Evolutionary conservation across 805 yeast species (phyloP).

Genomic region (Saturnispora sanitii): DNA sequence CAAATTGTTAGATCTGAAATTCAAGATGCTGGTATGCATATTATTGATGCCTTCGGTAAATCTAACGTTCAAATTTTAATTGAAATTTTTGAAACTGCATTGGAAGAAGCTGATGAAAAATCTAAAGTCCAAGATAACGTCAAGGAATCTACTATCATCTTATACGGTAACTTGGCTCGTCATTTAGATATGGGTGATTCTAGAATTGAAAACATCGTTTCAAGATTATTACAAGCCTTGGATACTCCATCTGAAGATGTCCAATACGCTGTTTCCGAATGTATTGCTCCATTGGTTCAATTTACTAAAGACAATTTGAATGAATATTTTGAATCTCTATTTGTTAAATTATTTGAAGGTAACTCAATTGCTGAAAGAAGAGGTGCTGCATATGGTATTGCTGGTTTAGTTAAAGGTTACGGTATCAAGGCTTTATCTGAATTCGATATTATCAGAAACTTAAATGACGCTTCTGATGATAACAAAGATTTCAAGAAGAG

Average conservation of each 20-base stretch:
- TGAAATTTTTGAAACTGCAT: conserved; percentile 67
- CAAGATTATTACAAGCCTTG: conserved; percentile 61
- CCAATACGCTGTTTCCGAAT: conserved; percentile 77
- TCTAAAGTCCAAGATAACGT: conserved; percentile 47
- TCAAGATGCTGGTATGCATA: conserved; percentile 78
- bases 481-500: conserved; percentile 63
- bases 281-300: conserved; percentile 74
- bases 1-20: conserved; percentile 67
- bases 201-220: conserved; percentile 56
- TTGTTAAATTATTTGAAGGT: conserved; percentile 50
- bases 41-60: conserved; percentile 59
- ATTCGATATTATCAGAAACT: conserved; percentile 62
- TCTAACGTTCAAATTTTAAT: conserved; percentile 60
- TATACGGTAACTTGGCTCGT: conserved; percentile 86
- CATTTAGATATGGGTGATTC: conserved; percentile 62
- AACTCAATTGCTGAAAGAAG: conserved; percentile 47
- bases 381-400: conserved; percentile 94
- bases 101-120: conserved; percentile 40
- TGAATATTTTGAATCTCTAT: conserved; percentile 45
- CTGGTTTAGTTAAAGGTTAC: conserved; percentile 85
- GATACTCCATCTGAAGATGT: conserved; percentile 86
- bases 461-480: conserved; percentile 81
- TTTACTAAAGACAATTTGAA: conserved; percentile 42
- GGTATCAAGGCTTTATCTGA: conserved; percentile 74
- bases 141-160: conserved; percentile 71